Conservation (phyloP, 164 flowering plant genomes). For the Kingdonia uniflora region DNA sequence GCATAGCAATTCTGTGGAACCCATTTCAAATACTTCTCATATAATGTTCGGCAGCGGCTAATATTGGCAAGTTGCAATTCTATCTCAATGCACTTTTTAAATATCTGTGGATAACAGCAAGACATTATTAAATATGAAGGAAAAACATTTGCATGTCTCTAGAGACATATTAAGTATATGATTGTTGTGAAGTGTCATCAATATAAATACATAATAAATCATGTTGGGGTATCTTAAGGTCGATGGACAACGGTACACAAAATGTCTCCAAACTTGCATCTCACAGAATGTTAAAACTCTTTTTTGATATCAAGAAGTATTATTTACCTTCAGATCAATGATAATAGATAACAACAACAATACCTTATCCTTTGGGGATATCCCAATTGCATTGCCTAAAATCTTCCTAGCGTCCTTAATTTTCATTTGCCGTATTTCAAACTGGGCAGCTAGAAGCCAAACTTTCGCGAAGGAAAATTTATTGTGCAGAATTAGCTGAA, state of each 20-base stretch:
- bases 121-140: no score
- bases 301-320: no score
- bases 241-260: no score
- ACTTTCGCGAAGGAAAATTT: conserved; percentile 1
- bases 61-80: neutral
- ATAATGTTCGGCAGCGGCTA: neutral
- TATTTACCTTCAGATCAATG: no score
- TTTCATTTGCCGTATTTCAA: neutral
- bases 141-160: no score
- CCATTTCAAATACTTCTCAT: neutral
- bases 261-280: no score
- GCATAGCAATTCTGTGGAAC: neutral
- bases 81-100: neutral
- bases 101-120: neutral
- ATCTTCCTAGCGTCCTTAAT: neutral
- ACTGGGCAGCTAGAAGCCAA: conserved; percentile 1
- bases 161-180: no score
- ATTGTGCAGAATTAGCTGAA: neutral
- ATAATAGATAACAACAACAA: no score
- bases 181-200: no score
- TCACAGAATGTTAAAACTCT: no score
- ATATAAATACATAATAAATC: no score
- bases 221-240: no score
- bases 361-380: neutral
- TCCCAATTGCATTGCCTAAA: neutral